Evolutionary conservation across 2,329 filamentous ascomycete species (phyloP).

Genomic region (Neurospora crassa): DNA sequence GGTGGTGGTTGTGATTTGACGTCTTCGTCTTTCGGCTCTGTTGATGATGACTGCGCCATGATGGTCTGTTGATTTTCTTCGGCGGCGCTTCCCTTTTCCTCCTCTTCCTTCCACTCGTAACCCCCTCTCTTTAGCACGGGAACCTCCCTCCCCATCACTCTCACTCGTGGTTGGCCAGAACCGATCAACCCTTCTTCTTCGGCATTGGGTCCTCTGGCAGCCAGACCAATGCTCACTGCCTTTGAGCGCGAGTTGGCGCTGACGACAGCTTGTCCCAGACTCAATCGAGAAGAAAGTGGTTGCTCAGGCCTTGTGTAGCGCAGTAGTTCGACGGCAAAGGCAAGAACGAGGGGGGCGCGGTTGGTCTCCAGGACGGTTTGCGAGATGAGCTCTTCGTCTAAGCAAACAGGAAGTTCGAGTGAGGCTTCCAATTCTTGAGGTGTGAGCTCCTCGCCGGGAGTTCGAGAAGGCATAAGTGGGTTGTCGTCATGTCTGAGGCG

Average conservation of each 20-base stretch:
- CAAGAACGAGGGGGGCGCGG: conserved; percentile 70
- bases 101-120: conserved; percentile 47
- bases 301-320: conserved; percentile 80
- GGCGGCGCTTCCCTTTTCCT: conserved; percentile 20
- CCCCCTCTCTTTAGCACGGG: conserved; percentile 69
- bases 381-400: conserved; percentile 50
- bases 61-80: conserved; percentile 2
- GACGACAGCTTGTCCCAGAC: conserved; percentile 74
- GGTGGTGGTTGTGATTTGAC: conserved; percentile 1
- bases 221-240: conserved; percentile 62
- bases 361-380: conserved; percentile 59
- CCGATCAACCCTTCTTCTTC: conserved; percentile 61
- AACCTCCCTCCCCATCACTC: conserved; percentile 63
- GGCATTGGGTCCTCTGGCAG: conserved; percentile 50
- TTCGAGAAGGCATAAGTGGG: conserved; percentile 15
- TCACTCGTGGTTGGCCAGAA: conserved; percentile 64
- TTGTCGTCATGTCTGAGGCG: conserved; percentile 21
- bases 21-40: background rate
- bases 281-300: conserved; percentile 72
- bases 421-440: conserved; percentile 54
- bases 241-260: conserved; percentile 72
- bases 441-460: conserved; percentile 26
- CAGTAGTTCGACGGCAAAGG: conserved; percentile 65
- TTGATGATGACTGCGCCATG: conserved; percentile 11
- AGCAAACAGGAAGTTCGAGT: conserved; percentile 47